A percentile compares a stretch with the other conserved stretches of the same genome.
phyloP scores from a whole-genome alignment of 2,329 filamentous ascomycete species.

The Xylaria arbuscula region DNA sequence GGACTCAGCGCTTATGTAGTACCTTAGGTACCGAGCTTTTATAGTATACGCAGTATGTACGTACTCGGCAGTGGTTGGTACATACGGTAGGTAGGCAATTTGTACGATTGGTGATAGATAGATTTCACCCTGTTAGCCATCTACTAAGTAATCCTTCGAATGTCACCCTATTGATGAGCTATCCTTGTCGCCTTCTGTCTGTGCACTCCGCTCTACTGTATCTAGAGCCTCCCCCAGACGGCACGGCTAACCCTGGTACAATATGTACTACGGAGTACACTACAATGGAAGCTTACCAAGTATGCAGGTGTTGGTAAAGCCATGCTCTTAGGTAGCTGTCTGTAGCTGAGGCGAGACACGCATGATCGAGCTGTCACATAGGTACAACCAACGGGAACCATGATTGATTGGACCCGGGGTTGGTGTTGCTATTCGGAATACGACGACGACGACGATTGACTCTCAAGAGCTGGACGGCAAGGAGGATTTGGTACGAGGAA shows the following conservation, averaged over 20 bases:
- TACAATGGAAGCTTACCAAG: not conserved
- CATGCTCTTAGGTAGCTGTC: constrained; percentile 7
- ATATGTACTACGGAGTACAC: not conserved
- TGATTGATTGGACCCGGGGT: too few relatives aligned
- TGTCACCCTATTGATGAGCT: constrained; percentile 17
- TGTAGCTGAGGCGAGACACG: constrained; percentile 3
- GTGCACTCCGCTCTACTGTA: constrained; percentile 12
- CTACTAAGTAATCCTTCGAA: constrained; percentile 8
- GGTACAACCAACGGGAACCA: not conserved
- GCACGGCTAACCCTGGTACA: not conserved
- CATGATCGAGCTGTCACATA: not conserved
- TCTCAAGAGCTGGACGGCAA: not conserved
- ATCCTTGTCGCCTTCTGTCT: constrained; percentile 22
- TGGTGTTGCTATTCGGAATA: not conserved
- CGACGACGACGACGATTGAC: not conserved
- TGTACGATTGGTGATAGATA: too few relatives aligned
- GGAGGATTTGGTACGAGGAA: not conserved
- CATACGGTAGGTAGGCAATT: not conserved
- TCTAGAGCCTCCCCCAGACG: constrained; percentile 30
- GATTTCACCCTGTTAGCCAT: not conserved
- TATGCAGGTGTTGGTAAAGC: not conserved
- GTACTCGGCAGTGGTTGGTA: not conserved
- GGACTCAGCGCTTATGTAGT: not conserved
- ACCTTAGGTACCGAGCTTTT: too few relatives aligned
- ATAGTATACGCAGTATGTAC: not conserved